phyloP scores from a whole-genome alignment of 345 rosid genomes.

The Leavenworthia alabamica region DNA sequence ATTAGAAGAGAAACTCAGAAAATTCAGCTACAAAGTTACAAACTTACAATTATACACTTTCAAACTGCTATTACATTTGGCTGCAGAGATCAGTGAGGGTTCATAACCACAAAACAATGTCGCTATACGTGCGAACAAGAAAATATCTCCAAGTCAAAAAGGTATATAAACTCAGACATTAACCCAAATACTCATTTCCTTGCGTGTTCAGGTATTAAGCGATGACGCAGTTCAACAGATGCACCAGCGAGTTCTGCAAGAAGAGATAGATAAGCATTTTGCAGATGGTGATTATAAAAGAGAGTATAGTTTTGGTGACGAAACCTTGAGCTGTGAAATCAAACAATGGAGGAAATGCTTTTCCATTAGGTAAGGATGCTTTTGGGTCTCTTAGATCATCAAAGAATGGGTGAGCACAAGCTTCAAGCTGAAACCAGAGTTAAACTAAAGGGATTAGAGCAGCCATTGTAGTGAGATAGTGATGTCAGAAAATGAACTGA shows the following conservation, averaged over 20 bases:
- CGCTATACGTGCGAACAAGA: slow-evolving; percentile 18
- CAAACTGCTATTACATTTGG: slow-evolving; percentile 16
- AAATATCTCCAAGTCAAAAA: slow-evolving; percentile 3
- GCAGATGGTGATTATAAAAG: neutral
- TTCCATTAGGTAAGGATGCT: slow-evolving; percentile 80
- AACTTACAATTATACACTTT: slow-evolving; percentile 19
- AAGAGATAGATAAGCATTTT: neutral
- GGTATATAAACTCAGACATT: neutral
- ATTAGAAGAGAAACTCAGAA: slow-evolving; percentile 19
- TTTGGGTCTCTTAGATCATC: slow-evolving; percentile 78
- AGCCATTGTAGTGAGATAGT: neutral
- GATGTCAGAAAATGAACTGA: neutral
- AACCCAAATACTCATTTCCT: slow-evolving; percentile 31
- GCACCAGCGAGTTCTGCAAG: slow-evolving; percentile 78
- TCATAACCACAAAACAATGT: slow-evolving; percentile 26
- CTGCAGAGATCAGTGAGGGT: slow-evolving; percentile 17
- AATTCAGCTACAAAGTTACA: slow-evolving; percentile 21
- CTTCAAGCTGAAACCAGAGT: slow-evolving; percentile 71
- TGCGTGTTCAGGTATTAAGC: slow-evolving; percentile 71
- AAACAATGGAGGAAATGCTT: slow-evolving; percentile 75
- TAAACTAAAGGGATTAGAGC: neutral
- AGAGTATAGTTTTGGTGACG: neutral
- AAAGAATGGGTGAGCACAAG: slow-evolving; percentile 96
- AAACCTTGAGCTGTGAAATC: slow-evolving; percentile 97
- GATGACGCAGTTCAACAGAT: slow-evolving; percentile 52